These are phyloP conservation scores for Hemisphaericaspora nanyangensis DNA, from an alignment of 805 yeast species.

Conservation along the genomic window DNA sequence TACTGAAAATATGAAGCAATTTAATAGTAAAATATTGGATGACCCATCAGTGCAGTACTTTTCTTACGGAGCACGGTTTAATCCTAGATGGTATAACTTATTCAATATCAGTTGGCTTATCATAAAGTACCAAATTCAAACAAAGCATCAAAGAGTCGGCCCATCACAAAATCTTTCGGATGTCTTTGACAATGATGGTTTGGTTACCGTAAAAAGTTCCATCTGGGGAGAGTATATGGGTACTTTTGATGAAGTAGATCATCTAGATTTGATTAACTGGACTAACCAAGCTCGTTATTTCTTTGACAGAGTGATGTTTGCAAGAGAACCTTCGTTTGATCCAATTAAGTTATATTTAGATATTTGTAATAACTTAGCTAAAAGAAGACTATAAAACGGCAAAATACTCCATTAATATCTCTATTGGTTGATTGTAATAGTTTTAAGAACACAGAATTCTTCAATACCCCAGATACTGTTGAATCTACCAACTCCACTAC, in stretches of 20 bases:
- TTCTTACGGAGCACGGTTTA: slow-evolving; percentile 77
- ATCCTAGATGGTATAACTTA: slow-evolving; percentile 58
- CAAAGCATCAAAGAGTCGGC: slow-evolving; percentile 3
- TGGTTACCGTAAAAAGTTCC: slow-evolving; percentile 74
- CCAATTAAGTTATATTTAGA: slow-evolving; percentile 68
- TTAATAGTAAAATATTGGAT: slow-evolving; percentile 51
- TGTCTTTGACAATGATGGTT: slow-evolving; percentile 71
- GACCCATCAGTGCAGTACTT: slow-evolving; percentile 66
- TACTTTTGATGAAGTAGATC: slow-evolving; percentile 74
- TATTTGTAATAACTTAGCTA: slow-evolving; percentile 59
- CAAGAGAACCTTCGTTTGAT: slow-evolving; percentile 45
- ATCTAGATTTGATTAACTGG: slow-evolving; percentile 85
- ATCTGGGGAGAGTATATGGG: slow-evolving; percentile 86
- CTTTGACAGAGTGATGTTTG: slow-evolving; percentile 25
- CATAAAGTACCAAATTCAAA: slow-evolving; percentile 32
- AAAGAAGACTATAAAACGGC: slow-evolving; percentile 37
- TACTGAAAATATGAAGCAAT: slow-evolving; percentile 45
- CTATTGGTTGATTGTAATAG: slow-evolving; percentile 25
- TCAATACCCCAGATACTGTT: slow-evolving; percentile 42
- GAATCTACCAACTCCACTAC: slow-evolving; percentile 35
- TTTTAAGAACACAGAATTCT: slow-evolving; percentile 35
- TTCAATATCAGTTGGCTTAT: slow-evolving; percentile 64
- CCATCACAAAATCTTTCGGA: slow-evolving; percentile 7
- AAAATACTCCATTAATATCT: no score
- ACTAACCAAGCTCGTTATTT: slow-evolving; percentile 47